A percentile compares a stretch with the other conserved stretches of the same genome.
phyloP scores from a whole-genome alignment of 768 basidiomycete species.

The Naganishia kalamii region DNA sequence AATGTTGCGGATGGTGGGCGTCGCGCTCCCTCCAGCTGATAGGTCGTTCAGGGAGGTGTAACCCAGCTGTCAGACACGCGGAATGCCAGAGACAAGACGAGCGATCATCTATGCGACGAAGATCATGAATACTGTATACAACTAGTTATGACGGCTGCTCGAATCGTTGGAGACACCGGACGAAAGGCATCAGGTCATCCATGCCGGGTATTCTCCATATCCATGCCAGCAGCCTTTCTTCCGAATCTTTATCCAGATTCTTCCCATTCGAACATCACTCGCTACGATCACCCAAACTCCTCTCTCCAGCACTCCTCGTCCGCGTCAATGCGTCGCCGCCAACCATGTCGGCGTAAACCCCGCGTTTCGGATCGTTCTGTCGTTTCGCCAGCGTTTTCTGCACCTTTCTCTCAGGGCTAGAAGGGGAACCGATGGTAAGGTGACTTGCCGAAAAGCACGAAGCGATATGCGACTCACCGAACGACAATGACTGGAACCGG shows the following conservation, averaged over 20 bases:
- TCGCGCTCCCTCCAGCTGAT: no score
- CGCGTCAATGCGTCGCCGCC: constrained; percentile 38
- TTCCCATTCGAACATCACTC: not conserved
- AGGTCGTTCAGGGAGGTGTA: no score
- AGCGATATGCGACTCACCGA: constrained; percentile 46
- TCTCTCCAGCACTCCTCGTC: constrained; percentile 26
- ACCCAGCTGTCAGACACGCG: no score
- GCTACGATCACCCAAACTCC: constrained; percentile 8
- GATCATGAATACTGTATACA: not conserved
- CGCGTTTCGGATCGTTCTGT: constrained; percentile 78
- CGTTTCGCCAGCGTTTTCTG: constrained; percentile 78
- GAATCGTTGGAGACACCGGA: no score
- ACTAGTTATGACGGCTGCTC: not conserved
- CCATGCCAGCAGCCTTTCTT: no score
- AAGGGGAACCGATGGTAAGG: not conserved
- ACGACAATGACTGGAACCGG: constrained; percentile 96
- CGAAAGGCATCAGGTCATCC: not conserved
- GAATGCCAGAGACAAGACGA: not conserved
- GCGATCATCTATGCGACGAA: not conserved
- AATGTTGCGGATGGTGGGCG: no score
- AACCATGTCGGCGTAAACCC: constrained; percentile 48
- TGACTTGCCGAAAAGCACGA: not conserved
- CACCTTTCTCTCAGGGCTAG: constrained; percentile 69
- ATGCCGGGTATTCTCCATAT: no score
- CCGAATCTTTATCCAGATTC: no score